Evolutionary conservation across 2,329 filamentous ascomycete genomes (phyloP), one percentile per base, ranked within the genome.

Genomic region (Neonectria magnoliae): DNA sequence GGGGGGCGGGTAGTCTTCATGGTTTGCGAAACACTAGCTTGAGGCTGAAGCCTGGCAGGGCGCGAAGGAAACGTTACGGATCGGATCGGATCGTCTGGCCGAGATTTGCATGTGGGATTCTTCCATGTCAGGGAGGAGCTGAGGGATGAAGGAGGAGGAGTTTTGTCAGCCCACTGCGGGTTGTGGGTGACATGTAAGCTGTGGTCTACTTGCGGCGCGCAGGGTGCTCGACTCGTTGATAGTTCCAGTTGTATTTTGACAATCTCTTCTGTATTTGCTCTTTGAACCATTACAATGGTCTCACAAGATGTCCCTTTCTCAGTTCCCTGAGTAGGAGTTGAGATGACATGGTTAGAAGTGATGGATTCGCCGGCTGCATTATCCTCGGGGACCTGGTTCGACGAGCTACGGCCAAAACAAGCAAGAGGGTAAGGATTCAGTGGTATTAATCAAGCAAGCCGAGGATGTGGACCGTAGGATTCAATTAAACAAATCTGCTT

Each of bases 1-100:
- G 50, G 53, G 36, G 58, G 57, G 62, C 60, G 57, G 52, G 62
- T 65, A 14, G 62, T 57, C 59, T 65, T 67, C 61, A 64, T 51
- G 20, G 62, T 47, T 29, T 61, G 16, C 53, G 60, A 68, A 65
- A 67, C 55, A 25, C 53, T 54, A 56, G 65, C 56, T 65, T 29
- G 59, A 70, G 58, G 60, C 55, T 68, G 59, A 57, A 48, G 36
- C 22, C 38, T 36, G 45, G 41, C 16, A 27, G n/a, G 29, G 27
- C 44, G 50, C 54, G 7, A n/a, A 41, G 51, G 53, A 38, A 29
- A 27, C 48, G 47, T 52, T 57, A 27, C 57, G 51, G 50, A 42
- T 42, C 44, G 36, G 18, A 54, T 45, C 14, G 25, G 22, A 16
- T 50, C 25, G 27, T 50, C 25, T 50, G 14, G 16, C 16, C n/a